Evolutionary conservation across 2,329 filamentous ascomycete species (phyloP).

Genomic region (Basipetospora chlamydospora): DNA sequence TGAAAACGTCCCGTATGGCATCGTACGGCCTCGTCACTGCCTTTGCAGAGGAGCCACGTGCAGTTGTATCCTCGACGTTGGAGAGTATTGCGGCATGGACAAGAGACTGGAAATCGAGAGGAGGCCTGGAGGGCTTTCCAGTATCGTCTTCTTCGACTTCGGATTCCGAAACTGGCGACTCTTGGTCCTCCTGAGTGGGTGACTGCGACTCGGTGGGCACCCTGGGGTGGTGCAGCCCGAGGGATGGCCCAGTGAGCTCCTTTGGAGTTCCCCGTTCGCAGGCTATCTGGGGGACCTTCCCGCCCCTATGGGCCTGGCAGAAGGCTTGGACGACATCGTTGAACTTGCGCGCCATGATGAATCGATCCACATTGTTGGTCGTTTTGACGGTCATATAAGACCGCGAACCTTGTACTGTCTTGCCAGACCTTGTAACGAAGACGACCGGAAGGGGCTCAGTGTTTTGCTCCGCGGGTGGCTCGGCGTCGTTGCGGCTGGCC

Average conservation of each 20-base stretch:
- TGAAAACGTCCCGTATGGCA: slow-evolving; percentile 24
- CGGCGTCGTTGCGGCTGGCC: slow-evolving; percentile 28
- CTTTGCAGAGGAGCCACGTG: slow-evolving; percentile 1
- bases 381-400: slow-evolving; percentile 22
- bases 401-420: slow-evolving; percentile 33
- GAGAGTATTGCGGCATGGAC: slow-evolving; percentile 5
- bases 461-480: slow-evolving; percentile 23
- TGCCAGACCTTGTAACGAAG: slow-evolving; percentile 31
- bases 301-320: slow-evolving; percentile 22
- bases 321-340: slow-evolving; percentile 20
- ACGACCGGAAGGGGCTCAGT: slow-evolving; percentile 33
- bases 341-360: slow-evolving; percentile 20
- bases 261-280: slow-evolving; percentile 4
- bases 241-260: slow-evolving; percentile 6
- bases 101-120: too few relatives aligned
- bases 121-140: background rate
- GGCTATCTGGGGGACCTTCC: too few relatives aligned
- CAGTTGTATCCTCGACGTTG: slow-evolving; percentile 4
- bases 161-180: background rate
- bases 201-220: too few relatives aligned
- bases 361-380: slow-evolving; percentile 18
- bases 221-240: slow-evolving; percentile 5
- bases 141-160: background rate
- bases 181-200: background rate
- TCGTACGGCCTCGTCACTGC: slow-evolving; percentile 12